Percentiles rank a stretch among this genome's conserved stretches.
Conservation (phyloP, 2,329 filamentous ascomycete species). For the Juglanconis oblonga region DNA sequence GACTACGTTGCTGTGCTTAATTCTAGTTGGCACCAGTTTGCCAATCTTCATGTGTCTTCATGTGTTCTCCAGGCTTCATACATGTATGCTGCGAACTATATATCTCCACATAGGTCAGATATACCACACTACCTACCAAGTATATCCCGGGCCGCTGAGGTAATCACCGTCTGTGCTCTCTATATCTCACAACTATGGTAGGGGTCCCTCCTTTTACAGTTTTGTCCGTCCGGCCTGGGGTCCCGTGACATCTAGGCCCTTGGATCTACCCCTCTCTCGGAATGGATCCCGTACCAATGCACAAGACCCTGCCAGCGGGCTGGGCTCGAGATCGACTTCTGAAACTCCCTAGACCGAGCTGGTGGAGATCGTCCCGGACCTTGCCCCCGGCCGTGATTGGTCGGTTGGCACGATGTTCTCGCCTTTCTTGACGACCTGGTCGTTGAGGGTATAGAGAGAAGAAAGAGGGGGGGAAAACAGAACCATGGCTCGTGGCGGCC, state of each 20-base stretch:
- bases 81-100: background rate
- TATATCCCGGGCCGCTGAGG: background rate
- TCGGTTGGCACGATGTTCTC: background rate
- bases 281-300: slow-evolving; percentile 3
- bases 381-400: slow-evolving; percentile 2
- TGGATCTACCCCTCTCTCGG: slow-evolving; percentile 2
- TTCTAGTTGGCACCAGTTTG: background rate
- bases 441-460: no score
- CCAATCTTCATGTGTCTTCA: background rate
- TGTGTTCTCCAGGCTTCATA: background rate
- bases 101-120: no score
- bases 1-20: background rate
- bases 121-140: background rate
- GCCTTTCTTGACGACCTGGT: background rate
- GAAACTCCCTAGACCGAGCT: slow-evolving; percentile 6
- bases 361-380: slow-evolving; percentile 1
- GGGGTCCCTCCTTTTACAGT: slow-evolving; percentile 1
- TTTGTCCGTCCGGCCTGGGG: background rate
- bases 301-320: slow-evolving; percentile 5
- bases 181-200: background rate
- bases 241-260: background rate
- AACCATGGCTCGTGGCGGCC: background rate
- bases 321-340: slow-evolving; percentile 12
- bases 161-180: background rate
- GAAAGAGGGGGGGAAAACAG: no score